Percentiles rank a stretch among this genome's conserved stretches.
Evolutionary conservation across 495 filamentous ascomycete species (phyloP).

Genomic region (Cercophora sp.): DNA sequence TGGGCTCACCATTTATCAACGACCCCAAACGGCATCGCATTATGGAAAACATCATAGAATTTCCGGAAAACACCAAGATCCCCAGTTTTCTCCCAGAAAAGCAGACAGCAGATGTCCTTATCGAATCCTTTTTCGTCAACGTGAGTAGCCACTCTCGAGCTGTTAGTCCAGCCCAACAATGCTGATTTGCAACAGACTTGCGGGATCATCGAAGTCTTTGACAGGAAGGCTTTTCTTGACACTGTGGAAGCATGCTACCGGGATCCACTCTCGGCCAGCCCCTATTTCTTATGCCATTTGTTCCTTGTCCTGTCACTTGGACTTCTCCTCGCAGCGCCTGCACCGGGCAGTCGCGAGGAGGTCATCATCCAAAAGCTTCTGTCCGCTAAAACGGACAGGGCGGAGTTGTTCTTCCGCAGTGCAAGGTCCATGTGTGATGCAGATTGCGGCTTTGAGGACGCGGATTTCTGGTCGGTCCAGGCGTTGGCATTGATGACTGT

Average conservation of each 20-base stretch:
- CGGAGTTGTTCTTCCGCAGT: slow-evolving; percentile 57
- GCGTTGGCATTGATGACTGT: slow-evolving; percentile 57
- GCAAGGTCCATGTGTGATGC: slow-evolving; percentile 54
- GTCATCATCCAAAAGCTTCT: slow-evolving; percentile 49
- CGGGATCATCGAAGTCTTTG: slow-evolving; percentile 54
- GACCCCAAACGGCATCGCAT: slow-evolving; percentile 68
- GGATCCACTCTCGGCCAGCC: slow-evolving; percentile 46
- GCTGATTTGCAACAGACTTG: slow-evolving; percentile 43
- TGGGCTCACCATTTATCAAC: slow-evolving; percentile 58
- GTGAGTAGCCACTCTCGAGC: slow-evolving; percentile 29
- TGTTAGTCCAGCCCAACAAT: not conserved
- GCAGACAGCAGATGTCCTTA: slow-evolving; percentile 49
- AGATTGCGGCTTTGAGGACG: slow-evolving; percentile 56
- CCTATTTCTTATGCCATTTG: slow-evolving; percentile 50
- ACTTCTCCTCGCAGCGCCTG: slow-evolving; percentile 52
- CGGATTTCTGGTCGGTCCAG: slow-evolving; percentile 60
- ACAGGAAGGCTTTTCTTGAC: slow-evolving; percentile 45
- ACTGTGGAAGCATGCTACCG: slow-evolving; percentile 49
- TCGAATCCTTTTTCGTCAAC: slow-evolving; percentile 59
- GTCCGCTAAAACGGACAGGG: slow-evolving; percentile 41
- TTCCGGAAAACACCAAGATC: slow-evolving; percentile 41
- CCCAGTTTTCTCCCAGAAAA: slow-evolving; percentile 53
- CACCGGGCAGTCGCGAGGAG: slow-evolving; percentile 43
- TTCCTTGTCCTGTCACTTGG: slow-evolving; percentile 59
- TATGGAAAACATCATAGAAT: slow-evolving; percentile 54